Conservation (phyloP, 805 yeast species). For the Candida verbasci region DNA sequence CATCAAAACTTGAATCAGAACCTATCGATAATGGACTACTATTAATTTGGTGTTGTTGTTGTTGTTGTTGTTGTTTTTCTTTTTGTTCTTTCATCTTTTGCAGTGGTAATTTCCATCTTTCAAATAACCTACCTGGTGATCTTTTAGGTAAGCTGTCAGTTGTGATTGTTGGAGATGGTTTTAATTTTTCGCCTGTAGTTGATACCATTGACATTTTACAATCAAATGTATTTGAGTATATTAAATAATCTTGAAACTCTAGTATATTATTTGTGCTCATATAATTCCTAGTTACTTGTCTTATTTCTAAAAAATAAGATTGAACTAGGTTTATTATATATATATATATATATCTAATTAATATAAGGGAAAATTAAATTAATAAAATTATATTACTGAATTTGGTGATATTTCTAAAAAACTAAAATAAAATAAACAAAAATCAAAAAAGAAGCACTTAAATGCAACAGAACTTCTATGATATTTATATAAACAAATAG, state of each 20-base stretch:
- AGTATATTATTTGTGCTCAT: slow-evolving; percentile 3
- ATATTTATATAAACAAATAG: no score
- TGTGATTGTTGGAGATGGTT: slow-evolving; percentile 1
- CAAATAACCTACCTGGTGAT: slow-evolving; percentile 14
- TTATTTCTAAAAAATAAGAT: no score
- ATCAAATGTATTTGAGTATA: slow-evolving; percentile 1
- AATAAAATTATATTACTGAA: no score
- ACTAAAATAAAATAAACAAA: no score
- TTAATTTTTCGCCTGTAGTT: not conserved
- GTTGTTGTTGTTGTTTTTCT: no score
- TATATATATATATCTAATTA: no score
- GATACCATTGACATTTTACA: not conserved
- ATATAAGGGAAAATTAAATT: no score
- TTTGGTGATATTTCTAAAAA: no score
- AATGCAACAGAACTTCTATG: no score
- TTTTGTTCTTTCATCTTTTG: not conserved
- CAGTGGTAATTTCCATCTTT: slow-evolving; percentile 1
- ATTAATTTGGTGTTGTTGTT: no score
- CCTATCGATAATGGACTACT: not conserved
- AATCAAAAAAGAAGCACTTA: no score
- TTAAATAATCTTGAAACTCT: slow-evolving; percentile 6
- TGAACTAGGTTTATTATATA: no score
- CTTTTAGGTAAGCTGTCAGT: slow-evolving; percentile 12
- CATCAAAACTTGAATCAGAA: slow-evolving; percentile 5
- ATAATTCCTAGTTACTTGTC: not conserved